Base-by-base conservation (phyloP, 768 basidiomycete genomes). In the Candolleomyces eurysporus region DNA sequence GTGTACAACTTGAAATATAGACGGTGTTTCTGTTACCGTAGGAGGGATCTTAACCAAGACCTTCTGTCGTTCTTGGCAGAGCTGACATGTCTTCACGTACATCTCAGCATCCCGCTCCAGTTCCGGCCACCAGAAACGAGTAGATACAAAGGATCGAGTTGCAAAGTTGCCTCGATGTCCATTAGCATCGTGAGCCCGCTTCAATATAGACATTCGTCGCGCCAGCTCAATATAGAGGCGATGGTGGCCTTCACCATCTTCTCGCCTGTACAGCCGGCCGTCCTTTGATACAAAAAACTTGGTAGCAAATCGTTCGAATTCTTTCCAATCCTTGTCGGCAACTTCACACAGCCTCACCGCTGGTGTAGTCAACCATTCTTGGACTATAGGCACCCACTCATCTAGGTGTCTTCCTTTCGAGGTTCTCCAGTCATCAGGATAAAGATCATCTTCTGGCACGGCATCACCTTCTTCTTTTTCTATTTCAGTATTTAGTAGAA, bases 1-100 rank as follows among this genome's bases (percentile, higher is more conserved):
- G 9, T 32, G 32, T 32, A 32, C 32, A 4, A 9, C 9, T 32
- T 32, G 32, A 39, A 76, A 75, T 1, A 76, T 57, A 0, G 67
- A 61, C 2, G 67, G 59, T 0, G 71, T 68, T 0, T 55, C 54
- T 0, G 71, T 56, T 5, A 75, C 67, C 0, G 60, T 64, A 0
- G 64, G 70, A 6, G 69, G 73, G n/a, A 78, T 68, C 0, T 57
- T 26, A 0, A 78, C 46, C 11, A 70, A 69, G 0, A 58, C 14
- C 0, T 63, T 60, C 0, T 69, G 67, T 0, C 69, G 61, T 0
- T 66, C 50, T 52, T 82, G 80, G 58, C 81, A 81, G 6, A 66
- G 54, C 48, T 79, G 74, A 58, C 80, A 81, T 0, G 75, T 72
- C 4, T 64, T 54, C 1, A 76, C 60, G 55, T 66, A 77, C 71